phyloP scores from a whole-genome alignment of 495 filamentous ascomycete species.

The Oleoguttula mirabilis region DNA sequence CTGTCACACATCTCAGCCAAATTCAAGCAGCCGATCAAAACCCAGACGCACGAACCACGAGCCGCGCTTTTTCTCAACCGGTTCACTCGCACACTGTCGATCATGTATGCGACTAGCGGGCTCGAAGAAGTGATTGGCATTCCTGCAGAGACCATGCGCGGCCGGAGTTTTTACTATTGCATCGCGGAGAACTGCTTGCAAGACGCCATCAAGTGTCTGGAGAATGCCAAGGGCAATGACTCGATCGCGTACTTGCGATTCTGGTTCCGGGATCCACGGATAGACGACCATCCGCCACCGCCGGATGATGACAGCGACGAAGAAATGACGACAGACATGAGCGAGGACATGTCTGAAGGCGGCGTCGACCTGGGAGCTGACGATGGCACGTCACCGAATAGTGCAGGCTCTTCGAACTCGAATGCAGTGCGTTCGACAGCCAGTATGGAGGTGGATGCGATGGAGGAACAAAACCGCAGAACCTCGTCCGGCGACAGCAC shows the following conservation, averaged over 20 bases:
- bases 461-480: conserved; percentile 6
- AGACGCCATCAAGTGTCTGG: conserved; percentile 64
- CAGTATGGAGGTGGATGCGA: conserved; percentile 17
- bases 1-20: conserved; percentile 72
- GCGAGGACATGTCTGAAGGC: conserved; percentile 23
- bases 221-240: conserved; percentile 83
- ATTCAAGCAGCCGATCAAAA: conserved; percentile 54
- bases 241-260: conserved; percentile 92
- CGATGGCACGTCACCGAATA: conserved; percentile 1
- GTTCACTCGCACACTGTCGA: conserved; percentile 68
- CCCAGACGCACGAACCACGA: conserved; percentile 58
- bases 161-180: conserved; percentile 69
- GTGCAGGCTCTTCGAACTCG: neutral
- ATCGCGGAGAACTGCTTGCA: conserved; percentile 64
- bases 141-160: conserved; percentile 48
- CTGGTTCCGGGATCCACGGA: conserved; percentile 64
- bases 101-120: conserved; percentile 78
- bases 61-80: conserved; percentile 80
- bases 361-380: conserved; percentile 25
- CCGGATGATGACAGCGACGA: conserved; percentile 30
- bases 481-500: conserved; percentile 25
- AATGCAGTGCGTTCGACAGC: conserved; percentile 1
- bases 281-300: conserved; percentile 31
- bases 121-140: conserved; percentile 62
- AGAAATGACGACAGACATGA: conserved; percentile 26